A percentile compares a stretch with the other conserved stretches of the same genome.
Evolutionary conservation across 1,284 basidiomycete species (phyloP).

Genomic region (Wallemia hederae): DNA sequence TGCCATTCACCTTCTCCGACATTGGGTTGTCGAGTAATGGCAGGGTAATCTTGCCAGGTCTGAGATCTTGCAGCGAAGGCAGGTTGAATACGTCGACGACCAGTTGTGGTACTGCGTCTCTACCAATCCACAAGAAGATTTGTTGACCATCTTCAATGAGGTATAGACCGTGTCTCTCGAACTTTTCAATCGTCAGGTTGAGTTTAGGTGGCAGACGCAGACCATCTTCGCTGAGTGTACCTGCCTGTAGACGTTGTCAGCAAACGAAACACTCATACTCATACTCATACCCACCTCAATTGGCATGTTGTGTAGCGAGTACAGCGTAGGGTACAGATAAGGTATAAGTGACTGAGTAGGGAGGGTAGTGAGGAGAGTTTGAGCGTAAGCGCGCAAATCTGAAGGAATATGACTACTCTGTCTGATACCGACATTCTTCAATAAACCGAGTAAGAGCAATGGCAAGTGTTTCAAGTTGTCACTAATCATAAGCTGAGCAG

Average conservation of each 20-base stretch:
- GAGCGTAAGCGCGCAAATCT: slow-evolving; percentile 82
- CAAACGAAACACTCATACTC: background rate
- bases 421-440: slow-evolving; percentile 89
- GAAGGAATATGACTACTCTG: slow-evolving; percentile 89
- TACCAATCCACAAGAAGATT: slow-evolving; percentile 89
- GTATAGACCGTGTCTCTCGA: slow-evolving; percentile 86
- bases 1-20: slow-evolving; percentile 70
- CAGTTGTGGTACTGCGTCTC: slow-evolving; percentile 82
- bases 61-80: slow-evolving; percentile 55
- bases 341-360: slow-evolving; percentile 74
- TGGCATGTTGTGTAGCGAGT: slow-evolving; percentile 88
- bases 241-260: slow-evolving; percentile 23
- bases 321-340: slow-evolving; percentile 82
- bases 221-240: slow-evolving; percentile 49
- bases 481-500: slow-evolving; percentile 68
- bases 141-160: slow-evolving; percentile 93
- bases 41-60: slow-evolving; percentile 70
- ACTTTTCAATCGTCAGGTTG: slow-evolving; percentile 67
- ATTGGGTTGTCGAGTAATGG: slow-evolving; percentile 71
- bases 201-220: slow-evolving; percentile 59
- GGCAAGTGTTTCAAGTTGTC: slow-evolving; percentile 88
- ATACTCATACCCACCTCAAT: slow-evolving; percentile 30
- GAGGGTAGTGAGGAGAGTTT: slow-evolving; percentile 65
- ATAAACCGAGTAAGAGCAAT: slow-evolving; percentile 53
- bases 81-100: slow-evolving; percentile 82